These are phyloP conservation scores for Pilobolus umbonatus DNA, from an alignment of 192 early-diverging fungal species.

Conservation along the genomic window DNA sequence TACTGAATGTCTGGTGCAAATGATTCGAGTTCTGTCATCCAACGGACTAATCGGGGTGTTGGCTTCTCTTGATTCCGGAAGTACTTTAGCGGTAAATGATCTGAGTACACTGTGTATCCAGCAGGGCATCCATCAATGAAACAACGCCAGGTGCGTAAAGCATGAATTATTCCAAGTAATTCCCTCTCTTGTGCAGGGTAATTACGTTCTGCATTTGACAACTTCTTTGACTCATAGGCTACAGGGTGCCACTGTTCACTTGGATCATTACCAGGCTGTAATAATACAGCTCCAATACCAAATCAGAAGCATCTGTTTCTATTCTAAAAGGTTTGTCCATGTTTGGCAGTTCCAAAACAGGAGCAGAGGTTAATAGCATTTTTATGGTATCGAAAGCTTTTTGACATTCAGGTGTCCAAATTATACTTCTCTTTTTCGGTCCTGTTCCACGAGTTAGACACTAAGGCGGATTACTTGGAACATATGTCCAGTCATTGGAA, in stretches of 20 bases:
- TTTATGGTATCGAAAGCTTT: not conserved
- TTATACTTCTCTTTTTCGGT: not conserved
- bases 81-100: conserved; percentile 2
- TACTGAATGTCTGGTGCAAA: conserved; percentile 1
- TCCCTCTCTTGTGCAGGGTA: conserved; percentile 26
- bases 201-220: conserved; percentile 23
- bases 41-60: not conserved
- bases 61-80: not conserved
- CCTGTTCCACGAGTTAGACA: conserved; percentile 4
- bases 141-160: conserved; percentile 8
- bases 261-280: not conserved
- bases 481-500: too few species aligned
- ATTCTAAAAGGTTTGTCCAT: conserved; percentile 1
- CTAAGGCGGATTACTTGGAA: too few species aligned
- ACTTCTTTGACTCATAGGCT: conserved; percentile 30
- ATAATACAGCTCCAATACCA: not conserved
- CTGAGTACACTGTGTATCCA: not conserved
- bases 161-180: conserved; percentile 1
- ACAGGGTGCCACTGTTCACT: conserved; percentile 16
- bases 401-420: conserved; percentile 8
- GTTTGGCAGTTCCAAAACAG: conserved; percentile 1
- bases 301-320: conserved; percentile 11
- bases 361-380: not conserved
- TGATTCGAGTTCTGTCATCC: not conserved
- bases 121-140: not conserved